Evolutionary conservation across 805 yeast species (phyloP), one percentile per base, ranked within the genome.

Genomic region (Pichia phayaonensis): DNA sequence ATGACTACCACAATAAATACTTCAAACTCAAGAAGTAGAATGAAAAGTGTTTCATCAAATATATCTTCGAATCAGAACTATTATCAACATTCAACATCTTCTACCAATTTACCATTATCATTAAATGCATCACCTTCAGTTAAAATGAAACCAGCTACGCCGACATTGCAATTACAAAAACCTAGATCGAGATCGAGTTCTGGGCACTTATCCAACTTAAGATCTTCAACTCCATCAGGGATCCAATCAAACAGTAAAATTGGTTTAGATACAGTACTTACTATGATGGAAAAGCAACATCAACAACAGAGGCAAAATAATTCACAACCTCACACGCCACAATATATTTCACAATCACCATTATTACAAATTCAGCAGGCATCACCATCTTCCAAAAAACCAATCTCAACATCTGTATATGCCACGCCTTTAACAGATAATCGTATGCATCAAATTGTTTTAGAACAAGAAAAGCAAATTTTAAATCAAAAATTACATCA

Each of bases 21-120:
- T 39, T 15, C 24, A 1, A 38, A 38, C 13, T 29, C 46, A 11
- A 47, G 51, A 24, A 31, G 23, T 7, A 24, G 51, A n/a, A 29
- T 48, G n/a, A 31, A 27, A 31, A 48, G 51, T 26, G 38, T 45
- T 38, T 47, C 50, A 13, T 47, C 50, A 7, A 47, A 31, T 29
- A 34, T 43, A 3, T 47, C 50, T 16, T 12, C 41, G 5, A 45
- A 43, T 18, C 38, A 46, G 7, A 15, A 20, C 21, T 39, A 48
- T 27, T 36, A 41, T 16, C 43, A 40, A 38, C 45, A 40, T 24
- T 44, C 43, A n/a, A 40, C 45, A 10, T 47, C 49, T n/a, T 43
- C 45, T 41, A 21, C 45, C 8, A 42, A 40, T 15, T 11, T 34
- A 16, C 20, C 38, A 7, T 34, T 34, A 34, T n/a, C 20, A 8